These are phyloP conservation scores for Teunomyces kruisii DNA, from an alignment of 805 yeast species.

Conservation along the genomic window DNA sequence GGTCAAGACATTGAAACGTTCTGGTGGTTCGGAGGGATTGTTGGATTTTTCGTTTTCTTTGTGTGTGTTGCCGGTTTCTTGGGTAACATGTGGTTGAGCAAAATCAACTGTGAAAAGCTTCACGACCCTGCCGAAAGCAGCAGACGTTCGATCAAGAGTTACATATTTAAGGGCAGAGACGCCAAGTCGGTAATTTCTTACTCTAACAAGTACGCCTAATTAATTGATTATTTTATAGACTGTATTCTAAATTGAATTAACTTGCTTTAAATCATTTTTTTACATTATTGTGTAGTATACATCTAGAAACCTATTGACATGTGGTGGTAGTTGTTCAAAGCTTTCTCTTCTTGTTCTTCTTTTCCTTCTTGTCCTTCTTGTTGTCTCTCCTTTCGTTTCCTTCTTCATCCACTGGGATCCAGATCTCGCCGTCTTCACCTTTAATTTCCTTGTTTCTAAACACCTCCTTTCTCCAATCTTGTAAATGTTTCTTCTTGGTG, in stretches of 20 bases:
- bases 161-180: conserved; percentile 20
- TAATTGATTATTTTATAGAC: conserved; percentile 8
- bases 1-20: conserved; percentile 13
- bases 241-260: too few relatives aligned
- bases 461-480: conserved; percentile 86
- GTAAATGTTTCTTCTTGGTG: conserved; percentile 75
- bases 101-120: conserved; percentile 9
- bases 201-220: conserved; percentile 33
- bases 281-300: background rate
- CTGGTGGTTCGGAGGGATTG: conserved; percentile 22
- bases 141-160: conserved; percentile 22
- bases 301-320: background rate
- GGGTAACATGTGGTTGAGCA: conserved; percentile 21
- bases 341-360: conserved; percentile 1
- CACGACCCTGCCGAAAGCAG: conserved; percentile 9
- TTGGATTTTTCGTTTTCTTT: conserved; percentile 23
- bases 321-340: too few relatives aligned
- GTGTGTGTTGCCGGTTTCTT: conserved; percentile 24
- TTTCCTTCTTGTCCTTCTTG: conserved; percentile 7
- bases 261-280: background rate
- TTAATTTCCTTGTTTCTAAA: conserved; percentile 58
- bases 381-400: conserved; percentile 8
- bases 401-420: conserved; percentile 33
- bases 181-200: conserved; percentile 42
- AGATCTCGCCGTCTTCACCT: conserved; percentile 35